Conservation (phyloP, 2,329 filamentous ascomycete genomes). For the Alternaria sp. region DNA sequence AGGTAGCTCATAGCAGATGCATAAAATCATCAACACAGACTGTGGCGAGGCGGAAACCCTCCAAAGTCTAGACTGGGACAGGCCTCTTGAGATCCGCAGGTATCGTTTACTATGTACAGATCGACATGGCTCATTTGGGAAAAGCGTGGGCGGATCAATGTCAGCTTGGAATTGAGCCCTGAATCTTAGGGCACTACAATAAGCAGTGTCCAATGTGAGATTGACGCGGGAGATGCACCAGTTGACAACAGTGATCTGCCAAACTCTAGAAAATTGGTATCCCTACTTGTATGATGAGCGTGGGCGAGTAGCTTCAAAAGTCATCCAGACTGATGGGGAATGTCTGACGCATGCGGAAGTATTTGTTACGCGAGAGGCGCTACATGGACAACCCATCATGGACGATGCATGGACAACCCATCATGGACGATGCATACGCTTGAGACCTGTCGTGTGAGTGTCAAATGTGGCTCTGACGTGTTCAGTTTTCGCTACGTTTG, state of each 20-base stretch:
- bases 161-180: constrained; percentile 4
- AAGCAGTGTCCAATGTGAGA: constrained; percentile 3
- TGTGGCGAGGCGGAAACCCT: not conserved
- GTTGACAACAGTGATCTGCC: constrained; percentile 6
- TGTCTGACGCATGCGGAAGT: not conserved
- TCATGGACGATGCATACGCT: constrained; percentile 9
- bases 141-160: constrained; percentile 7
- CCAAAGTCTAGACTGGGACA: not conserved
- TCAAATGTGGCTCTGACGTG: constrained; percentile 28
- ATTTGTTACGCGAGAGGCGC: constrained; percentile 4
- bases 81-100: not conserved
- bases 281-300: constrained; percentile 14
- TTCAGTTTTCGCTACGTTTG: constrained; percentile 31
- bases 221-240: constrained; percentile 11
- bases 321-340: constrained; percentile 11
- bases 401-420: constrained; percentile 16
- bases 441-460: constrained; percentile 5
- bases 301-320: constrained; percentile 22
- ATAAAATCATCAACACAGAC: not conserved
- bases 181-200: constrained; percentile 15
- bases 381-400: constrained; percentile 29
- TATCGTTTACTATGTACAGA: not conserved
- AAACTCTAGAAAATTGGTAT: not conserved
- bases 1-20: not conserved
- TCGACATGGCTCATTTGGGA: constrained; percentile 2